Base-by-base conservation (phyloP, 176 grass and related monocot species). In the Avena insularis region DNA sequence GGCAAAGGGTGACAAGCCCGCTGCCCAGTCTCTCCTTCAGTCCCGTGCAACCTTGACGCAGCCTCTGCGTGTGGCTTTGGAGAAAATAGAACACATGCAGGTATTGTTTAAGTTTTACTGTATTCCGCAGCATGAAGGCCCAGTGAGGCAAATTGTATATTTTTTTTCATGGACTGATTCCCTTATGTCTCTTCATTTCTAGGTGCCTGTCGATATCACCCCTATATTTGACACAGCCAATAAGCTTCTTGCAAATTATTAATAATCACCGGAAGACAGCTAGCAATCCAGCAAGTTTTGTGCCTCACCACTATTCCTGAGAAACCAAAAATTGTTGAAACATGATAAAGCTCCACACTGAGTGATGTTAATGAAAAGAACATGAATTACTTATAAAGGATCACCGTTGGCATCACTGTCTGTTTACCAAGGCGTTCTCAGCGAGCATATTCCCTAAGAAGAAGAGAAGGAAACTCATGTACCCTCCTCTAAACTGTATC, bases 141-240 rank as follows among this genome's bases (percentile, higher is more conserved):
- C 53, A 17, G 53, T 55, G 15, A 17, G 53, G 16, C 4, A 55
- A 55, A 55, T 55, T 55, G 53, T 55, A 55, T 13, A 51, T 55
- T 15, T 55, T 55, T 55, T 15, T 55, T 55, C 40, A 71, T 71
- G 36, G 1, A 45, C 19, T 71, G 68, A 12, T 71, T n/a, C 58
- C 27, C 8, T 40, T 80, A 12, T 36, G 72, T 78, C 16, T 80
- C 43, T 65, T 80, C 49, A 58, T 86, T 87, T 86, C 4, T 60
- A 97, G 92, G 86, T 97, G 43, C 92, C 95, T 90, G 92, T 97
- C 62, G 95, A 97, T 75, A 91, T 97, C 67, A 68, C 86, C 62
- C 95, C 88, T 1, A 65, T 91, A 55, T 97, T 97, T 47, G 83
- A 60, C 56, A 73, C 79, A 1, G 86, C 92, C 45, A 87, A 94